Percentiles rank a stretch among this genome's conserved stretches.
Conservation (phyloP, 345 rosid species). For the Gossypium rotundifolium region DNA sequence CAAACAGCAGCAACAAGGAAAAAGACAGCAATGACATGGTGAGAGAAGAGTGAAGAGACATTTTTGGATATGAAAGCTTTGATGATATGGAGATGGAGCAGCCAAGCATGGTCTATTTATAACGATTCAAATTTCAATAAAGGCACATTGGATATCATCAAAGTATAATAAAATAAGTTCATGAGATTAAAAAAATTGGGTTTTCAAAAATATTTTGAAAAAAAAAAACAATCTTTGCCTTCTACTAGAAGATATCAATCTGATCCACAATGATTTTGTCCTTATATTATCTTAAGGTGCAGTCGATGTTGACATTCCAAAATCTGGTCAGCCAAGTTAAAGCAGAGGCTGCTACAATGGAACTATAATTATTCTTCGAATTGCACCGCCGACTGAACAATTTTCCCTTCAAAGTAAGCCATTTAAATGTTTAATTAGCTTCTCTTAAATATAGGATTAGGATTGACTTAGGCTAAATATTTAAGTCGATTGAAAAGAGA, state of each 20-base stretch:
- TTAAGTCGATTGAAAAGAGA: too few species aligned
- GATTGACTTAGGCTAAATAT: background rate
- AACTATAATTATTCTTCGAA: too few species aligned
- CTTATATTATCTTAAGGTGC: too few species aligned
- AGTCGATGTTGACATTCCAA: too few species aligned
- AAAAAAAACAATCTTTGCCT: too few species aligned
- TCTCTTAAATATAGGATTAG: background rate
- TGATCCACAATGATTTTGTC: background rate
- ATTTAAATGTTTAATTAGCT: background rate
- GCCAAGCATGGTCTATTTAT: background rate
- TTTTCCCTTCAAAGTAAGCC: too few species aligned
- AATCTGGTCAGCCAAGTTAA: too few species aligned
- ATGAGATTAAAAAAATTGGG: background rate
- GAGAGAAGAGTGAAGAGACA: constrained; percentile 7
- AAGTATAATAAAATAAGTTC: too few species aligned
- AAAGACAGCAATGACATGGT: background rate
- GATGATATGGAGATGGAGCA: background rate
- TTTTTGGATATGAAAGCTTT: background rate
- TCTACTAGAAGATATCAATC: background rate
- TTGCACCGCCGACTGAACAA: too few species aligned
- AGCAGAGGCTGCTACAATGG: too few species aligned
- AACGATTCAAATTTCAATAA: background rate
- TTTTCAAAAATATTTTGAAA: background rate
- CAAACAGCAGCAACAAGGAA: constrained; percentile 7
- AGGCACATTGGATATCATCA: too few species aligned